phyloP scores from a whole-genome alignment of 2,329 filamentous ascomycete genomes.

The Talaromyces sp. region DNA sequence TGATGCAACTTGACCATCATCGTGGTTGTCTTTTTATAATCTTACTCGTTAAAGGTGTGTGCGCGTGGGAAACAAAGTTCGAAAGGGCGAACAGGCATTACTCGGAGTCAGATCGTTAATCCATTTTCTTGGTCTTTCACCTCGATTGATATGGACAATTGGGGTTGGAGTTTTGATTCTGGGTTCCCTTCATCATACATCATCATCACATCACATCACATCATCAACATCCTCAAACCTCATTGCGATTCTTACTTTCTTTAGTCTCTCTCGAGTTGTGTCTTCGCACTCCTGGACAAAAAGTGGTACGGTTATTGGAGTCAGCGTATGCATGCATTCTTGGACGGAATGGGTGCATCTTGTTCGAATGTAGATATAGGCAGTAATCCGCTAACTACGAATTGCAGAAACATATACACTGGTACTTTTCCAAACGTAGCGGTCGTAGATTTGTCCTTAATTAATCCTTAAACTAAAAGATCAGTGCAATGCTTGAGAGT shows the following conservation, averaged over 20 bases:
- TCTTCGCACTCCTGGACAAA: slow-evolving; percentile 4
- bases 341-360: background rate
- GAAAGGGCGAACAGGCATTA: slow-evolving; percentile 20
- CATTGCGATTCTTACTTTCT: slow-evolving; percentile 8
- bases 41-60: slow-evolving; percentile 1
- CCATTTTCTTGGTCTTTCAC: slow-evolving; percentile 21
- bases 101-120: slow-evolving; percentile 23
- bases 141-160: background rate
- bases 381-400: slow-evolving; percentile 9
- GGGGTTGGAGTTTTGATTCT: slow-evolving; percentile 9
- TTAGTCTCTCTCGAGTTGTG: slow-evolving; percentile 1
- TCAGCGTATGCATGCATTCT: background rate
- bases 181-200: background rate
- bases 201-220: slow-evolving; percentile 6
- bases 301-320: slow-evolving; percentile 11
- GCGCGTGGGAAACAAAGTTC: slow-evolving; percentile 3
- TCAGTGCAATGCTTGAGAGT: background rate
- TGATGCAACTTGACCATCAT: slow-evolving; percentile 25
- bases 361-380: slow-evolving; percentile 11
- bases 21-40: slow-evolving; percentile 24
- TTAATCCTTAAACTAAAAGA: no score
- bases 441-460: background rate
- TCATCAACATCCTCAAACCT: background rate
- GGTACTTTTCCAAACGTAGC: background rate
- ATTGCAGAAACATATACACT: slow-evolving; percentile 9